Evolutionary conservation across 2,329 filamentous ascomycete genomes (phyloP).

Genomic region (Samsoniella hepiali): DNA sequence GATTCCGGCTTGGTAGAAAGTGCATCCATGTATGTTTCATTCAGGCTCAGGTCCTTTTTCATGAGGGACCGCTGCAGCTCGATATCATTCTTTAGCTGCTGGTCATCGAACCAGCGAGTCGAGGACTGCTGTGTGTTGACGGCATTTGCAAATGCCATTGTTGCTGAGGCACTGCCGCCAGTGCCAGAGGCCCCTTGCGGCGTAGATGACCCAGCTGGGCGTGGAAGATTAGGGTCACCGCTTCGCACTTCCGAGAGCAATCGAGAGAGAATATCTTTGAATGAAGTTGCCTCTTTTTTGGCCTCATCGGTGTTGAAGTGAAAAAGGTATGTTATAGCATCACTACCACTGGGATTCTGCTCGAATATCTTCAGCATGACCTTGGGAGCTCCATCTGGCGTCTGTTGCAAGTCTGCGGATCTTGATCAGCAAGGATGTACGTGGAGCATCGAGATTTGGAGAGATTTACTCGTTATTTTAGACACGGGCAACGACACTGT

Average conservation of each 20-base stretch:
- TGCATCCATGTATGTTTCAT: conserved; percentile 84
- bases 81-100: conserved; percentile 70
- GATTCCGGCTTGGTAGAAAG: conserved; percentile 78
- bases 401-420: conserved; percentile 81
- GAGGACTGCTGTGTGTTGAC: conserved; percentile 53
- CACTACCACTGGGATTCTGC: conserved; percentile 55
- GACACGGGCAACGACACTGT: conserved; percentile 67
- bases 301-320: conserved; percentile 81
- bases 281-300: conserved; percentile 75
- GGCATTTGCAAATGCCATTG: conserved; percentile 76
- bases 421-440: not conserved
- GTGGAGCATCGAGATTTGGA: not conserved
- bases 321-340: conserved; percentile 75
- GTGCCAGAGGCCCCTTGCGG: conserved; percentile 28
- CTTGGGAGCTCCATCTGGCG: conserved; percentile 80
- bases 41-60: conserved; percentile 70
- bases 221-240: conserved; percentile 49
- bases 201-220: conserved; percentile 36
- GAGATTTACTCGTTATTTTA: conserved; percentile 75
- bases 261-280: conserved; percentile 77
- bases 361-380: conserved; percentile 93
- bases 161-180: conserved; percentile 53
- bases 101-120: conserved; percentile 76
- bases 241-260: conserved; percentile 69
- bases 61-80: conserved; percentile 85